Evolutionary conservation across 2,329 filamentous ascomycete genomes (phyloP), one percentile per base, ranked within the genome.

Genomic region (Apiospora kogelbergensis): DNA sequence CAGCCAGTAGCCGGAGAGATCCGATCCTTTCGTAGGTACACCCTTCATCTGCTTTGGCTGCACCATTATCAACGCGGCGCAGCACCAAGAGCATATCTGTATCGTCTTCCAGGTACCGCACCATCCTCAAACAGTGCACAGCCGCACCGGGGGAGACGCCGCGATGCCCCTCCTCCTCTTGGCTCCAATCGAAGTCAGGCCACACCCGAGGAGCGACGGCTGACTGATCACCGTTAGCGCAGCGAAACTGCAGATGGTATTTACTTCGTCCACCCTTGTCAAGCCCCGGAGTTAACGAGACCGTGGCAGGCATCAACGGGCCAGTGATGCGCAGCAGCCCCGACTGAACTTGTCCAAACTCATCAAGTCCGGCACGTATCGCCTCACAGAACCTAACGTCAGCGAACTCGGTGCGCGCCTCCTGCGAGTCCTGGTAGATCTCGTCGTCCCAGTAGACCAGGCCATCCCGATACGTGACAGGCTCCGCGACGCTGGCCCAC

Each of bases 321-420:
- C 46, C 46, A 22, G 0, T 53, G 1, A 53, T 53, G 22, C 46
- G 22, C 10, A 53, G 46, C 22, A 22, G 46, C 11, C 42, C 65
- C 17, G 65, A 57, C 45, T 13, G 9, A 30, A 67, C 65, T 15
- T 57, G 65, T 4, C 65, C 65, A 24, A 67, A 67, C n/a, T 67
- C 44, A 42, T 67, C 65, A 4, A 67, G 22, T 3, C 44, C 44
- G 3, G 65, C 45, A 13, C 33, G 46, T 17, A 17, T 24, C 0
- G 33, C 41, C 44, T 30, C 65, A 20, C 65, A 67, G 22, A 13
- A 17, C 37, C 41, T 45, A 20, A 67, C 37, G 7, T 20, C 13
- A 17, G 65, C 65, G 45, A 67, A 67, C 24, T 37, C 37, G 44
- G 30, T 13, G 26, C 65, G 46, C 1, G 41, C 44, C 30, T 67